Evolutionary conservation across 805 yeast genomes (phyloP).

Genomic region (Candida broadrunensis): DNA sequence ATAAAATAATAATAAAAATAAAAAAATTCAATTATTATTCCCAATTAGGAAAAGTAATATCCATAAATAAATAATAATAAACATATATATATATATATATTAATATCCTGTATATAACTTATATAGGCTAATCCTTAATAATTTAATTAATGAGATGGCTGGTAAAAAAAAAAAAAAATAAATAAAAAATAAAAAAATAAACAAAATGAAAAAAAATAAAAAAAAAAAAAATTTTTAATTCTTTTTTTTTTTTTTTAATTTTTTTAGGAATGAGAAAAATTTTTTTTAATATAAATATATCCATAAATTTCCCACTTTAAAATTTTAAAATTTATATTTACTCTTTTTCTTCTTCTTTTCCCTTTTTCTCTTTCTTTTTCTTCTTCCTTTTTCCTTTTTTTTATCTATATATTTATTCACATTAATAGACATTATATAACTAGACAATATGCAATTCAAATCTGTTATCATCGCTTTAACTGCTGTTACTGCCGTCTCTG

Average conservation of each 20-base stretch:
- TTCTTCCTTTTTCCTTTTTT: background rate
- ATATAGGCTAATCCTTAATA: too few relatives aligned
- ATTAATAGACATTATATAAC: conserved; percentile 3
- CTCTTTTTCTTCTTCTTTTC: conserved; percentile 1
- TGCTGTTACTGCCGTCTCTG: conserved; percentile 66
- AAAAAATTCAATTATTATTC: too few relatives aligned
- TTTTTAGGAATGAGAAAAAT: background rate
- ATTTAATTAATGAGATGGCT: too few relatives aligned
- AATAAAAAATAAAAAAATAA: too few relatives aligned
- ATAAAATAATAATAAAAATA: too few relatives aligned
- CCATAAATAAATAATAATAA: background rate
- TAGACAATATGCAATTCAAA: conserved; percentile 67
- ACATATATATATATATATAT: too few relatives aligned
- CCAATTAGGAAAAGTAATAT: conserved; percentile 1
- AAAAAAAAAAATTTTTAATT: background rate
- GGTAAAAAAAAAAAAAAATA: too few relatives aligned
- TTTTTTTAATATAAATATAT: conserved; percentile 2
- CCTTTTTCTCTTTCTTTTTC: conserved; percentile 2
- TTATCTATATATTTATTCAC: background rate
- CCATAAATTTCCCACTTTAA: background rate
- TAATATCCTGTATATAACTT: too few relatives aligned
- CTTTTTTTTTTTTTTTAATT: background rate
- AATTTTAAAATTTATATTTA: background rate
- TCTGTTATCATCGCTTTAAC: conserved; percentile 66
- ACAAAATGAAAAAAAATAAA: too few relatives aligned